phyloP scores from a whole-genome alignment of 768 basidiomycete species.

The Suillus bovinus region DNA sequence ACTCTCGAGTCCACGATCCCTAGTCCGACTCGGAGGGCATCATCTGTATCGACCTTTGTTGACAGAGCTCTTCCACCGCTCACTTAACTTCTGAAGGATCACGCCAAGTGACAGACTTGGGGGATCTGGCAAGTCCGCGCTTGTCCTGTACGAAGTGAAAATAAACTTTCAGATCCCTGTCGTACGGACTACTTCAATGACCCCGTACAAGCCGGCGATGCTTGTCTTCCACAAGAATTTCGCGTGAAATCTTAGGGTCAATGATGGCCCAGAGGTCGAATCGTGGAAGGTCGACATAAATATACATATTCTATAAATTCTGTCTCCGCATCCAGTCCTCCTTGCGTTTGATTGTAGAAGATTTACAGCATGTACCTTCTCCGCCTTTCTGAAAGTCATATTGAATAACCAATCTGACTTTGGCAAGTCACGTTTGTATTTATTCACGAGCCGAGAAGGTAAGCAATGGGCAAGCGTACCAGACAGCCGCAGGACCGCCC shows the following conservation, averaged over 20 bases:
- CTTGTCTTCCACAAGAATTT: constrained; percentile 98
- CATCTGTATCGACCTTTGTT: constrained; percentile 92
- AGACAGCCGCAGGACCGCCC: constrained; percentile 10
- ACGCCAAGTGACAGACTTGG: too few relatives aligned
- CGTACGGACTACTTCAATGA: constrained; percentile 92
- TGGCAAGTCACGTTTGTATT: constrained; percentile 90
- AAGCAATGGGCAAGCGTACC: constrained; percentile 28
- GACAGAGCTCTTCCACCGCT: constrained; percentile 95
- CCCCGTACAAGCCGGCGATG: constrained; percentile 92
- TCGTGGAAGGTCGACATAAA: too few relatives aligned
- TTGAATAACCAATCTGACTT: constrained; percentile 97
- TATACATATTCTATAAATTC: constrained; percentile 93
- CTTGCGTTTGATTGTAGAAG: neutral
- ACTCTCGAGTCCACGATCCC: constrained; percentile 89
- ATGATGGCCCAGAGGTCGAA: constrained; percentile 91
- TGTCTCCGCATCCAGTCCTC: constrained; percentile 69
- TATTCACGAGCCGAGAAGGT: constrained; percentile 74
- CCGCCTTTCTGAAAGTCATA: constrained; percentile 91
- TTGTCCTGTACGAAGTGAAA: constrained; percentile 94
- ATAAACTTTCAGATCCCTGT: constrained; percentile 97
- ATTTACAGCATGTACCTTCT: constrained; percentile 87
- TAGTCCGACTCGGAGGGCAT: constrained; percentile 92
- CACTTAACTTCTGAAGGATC: constrained; percentile 97
- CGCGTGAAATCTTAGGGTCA: constrained; percentile 87
- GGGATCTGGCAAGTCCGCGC: constrained; percentile 94